These are phyloP conservation scores for Chlamydomonas sphaeroides DNA, from an alignment of 139 green algal species.

Conservation along the genomic window DNA sequence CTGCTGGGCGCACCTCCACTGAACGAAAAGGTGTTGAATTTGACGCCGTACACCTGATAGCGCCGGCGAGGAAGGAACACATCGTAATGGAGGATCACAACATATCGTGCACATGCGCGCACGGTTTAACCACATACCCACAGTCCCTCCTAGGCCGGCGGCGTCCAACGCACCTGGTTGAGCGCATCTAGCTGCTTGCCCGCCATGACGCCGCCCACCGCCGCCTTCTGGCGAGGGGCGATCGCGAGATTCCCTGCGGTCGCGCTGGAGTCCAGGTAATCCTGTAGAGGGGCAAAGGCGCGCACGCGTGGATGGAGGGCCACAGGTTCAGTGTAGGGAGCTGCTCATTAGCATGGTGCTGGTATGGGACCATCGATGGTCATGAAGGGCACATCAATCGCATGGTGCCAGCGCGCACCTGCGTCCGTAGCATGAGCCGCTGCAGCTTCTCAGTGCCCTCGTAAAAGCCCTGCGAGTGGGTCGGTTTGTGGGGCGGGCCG, in stretches of 20 bases:
- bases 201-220: not conserved
- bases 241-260: not conserved
- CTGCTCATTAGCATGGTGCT: no score
- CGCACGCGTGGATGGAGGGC: no score
- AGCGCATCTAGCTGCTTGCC: constrained; percentile 1
- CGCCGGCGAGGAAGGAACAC: no score
- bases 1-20: not conserved
- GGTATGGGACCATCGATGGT: no score
- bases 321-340: no score
- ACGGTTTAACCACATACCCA: no score
- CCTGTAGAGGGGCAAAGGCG: no score
- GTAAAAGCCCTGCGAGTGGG: not conserved
- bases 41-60: not conserved
- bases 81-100: no score
- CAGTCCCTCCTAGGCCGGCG: no score
- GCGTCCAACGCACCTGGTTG: no score
- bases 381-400: not conserved
- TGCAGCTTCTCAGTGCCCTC: not conserved
- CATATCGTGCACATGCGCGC: no score
- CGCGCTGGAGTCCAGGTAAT: not conserved
- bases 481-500: no score
- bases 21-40: not conserved
- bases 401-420: not conserved
- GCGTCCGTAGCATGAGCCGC: not conserved
- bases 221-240: not conserved